These are phyloP conservation scores for Zoysia pacifica DNA, from an alignment of 176 grass and related monocot genomes.

Conservation along the genomic window DNA sequence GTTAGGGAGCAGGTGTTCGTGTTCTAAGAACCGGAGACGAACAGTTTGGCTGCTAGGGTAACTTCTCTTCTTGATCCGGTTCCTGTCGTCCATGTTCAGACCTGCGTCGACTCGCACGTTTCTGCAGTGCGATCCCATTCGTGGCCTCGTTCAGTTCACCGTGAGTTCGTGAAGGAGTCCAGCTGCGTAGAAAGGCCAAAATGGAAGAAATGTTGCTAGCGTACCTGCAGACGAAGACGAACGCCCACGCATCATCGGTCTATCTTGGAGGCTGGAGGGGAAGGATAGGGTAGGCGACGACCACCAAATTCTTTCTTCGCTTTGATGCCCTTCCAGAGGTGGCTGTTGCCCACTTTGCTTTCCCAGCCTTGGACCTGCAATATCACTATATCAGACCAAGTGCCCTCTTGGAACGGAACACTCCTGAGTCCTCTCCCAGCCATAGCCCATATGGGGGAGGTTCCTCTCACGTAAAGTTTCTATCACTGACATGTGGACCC, in stretches of 20 bases:
- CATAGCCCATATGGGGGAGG: too few species aligned
- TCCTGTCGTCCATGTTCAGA: too few species aligned
- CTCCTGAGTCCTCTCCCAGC: not conserved
- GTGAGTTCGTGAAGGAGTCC: not conserved
- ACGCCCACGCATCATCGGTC: constrained; percentile 18
- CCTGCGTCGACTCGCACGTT: too few species aligned
- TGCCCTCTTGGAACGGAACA: constrained; percentile 9
- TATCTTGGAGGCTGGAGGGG: constrained; percentile 6
- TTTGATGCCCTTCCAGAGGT: constrained; percentile 20
- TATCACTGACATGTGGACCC: too few species aligned
- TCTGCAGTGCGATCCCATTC: not conserved
- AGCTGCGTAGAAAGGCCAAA: not conserved
- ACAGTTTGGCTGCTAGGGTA: not conserved
- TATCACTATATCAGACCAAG: not conserved
- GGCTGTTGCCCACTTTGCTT: constrained; percentile 51
- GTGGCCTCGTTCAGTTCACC: not conserved
- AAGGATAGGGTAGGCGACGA: constrained; percentile 32
- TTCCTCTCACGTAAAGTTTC: too few species aligned
- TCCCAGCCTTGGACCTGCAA: not conserved
- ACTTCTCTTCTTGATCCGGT: too few species aligned
- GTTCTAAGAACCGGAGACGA: not conserved
- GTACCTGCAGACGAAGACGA: not conserved
- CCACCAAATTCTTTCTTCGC: constrained; percentile 6
- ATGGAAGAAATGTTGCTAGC: not conserved
- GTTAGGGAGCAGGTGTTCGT: not conserved